Base-by-base conservation (phyloP, 768 basidiomycete species). In the Fibroporia radiculosa region DNA sequence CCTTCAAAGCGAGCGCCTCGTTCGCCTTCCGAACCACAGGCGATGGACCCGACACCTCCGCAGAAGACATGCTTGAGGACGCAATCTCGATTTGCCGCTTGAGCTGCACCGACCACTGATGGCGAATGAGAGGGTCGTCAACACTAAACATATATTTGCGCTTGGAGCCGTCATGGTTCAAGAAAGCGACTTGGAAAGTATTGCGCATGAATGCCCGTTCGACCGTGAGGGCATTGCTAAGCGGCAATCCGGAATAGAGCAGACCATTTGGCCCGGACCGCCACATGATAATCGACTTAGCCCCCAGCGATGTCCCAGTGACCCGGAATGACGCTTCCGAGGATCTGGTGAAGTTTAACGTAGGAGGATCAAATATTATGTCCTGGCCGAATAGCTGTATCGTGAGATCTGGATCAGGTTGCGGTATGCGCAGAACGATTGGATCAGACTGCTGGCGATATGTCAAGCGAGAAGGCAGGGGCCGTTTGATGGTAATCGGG, bases 151-250 rank as follows among this genome's bases (percentile, higher is more conserved):
- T 92, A 66, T 98, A 98, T 56, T 83, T 80, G 53, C 92, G 77
- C 63, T 84, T 87, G 43, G 68, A 48, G 24, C 80, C 79, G 25
- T 69, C 58, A 50, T 83, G 78, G 53, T 81, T 80, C 29, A 71
- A 50, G 67, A 98, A 97, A 2, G 91, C 82, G 26, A 97, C 66
- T 61, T 96, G 90, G 73, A 98, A 93, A 0, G 93, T 96, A 60
- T 97, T 87, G 47, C 83, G 79, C 95, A 97, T 97, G 67, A 97
- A 97, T 0, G 90, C 82, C 16, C 92, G 83, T 59, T 95, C 92
- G 48, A 95, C 81, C 18, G 76, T 71, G 55, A 98, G 70, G 4
- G 80, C 71, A 53, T 77, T 82, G 60, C 83, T 90, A 44, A 85
- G 68, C 13, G 92, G 86, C 25, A 98, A 68, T 23, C 87, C 85